These are phyloP conservation scores for Stachybotrys chlorohalonatus DNA, from an alignment of 2,329 filamentous ascomycete genomes.

Conservation along the genomic window DNA sequence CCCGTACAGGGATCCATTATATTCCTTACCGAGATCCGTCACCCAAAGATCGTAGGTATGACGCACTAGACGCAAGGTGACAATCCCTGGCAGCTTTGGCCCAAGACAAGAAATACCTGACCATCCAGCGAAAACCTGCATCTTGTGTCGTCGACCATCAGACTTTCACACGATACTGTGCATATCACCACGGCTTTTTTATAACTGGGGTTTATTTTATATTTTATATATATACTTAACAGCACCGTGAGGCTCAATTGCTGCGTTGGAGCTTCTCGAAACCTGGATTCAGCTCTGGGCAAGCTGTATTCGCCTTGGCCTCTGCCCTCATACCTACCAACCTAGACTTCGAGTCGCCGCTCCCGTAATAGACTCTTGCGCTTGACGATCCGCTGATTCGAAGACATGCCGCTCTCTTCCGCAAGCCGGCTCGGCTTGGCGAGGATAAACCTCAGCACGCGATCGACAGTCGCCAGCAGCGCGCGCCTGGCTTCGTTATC, in stretches of 20 bases:
- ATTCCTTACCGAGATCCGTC: neutral
- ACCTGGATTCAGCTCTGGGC: neutral
- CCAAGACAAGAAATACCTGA: too few relatives aligned
- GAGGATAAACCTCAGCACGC: neutral
- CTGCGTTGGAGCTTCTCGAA: neutral
- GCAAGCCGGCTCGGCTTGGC: neutral
- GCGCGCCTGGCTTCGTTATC: neutral
- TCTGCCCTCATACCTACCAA: neutral
- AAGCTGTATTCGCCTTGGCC: neutral
- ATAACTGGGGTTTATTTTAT: too few relatives aligned
- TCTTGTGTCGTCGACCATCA: too few relatives aligned
- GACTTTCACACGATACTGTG: too few relatives aligned
- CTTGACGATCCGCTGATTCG: neutral
- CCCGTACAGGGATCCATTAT: neutral
- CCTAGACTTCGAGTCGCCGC: neutral
- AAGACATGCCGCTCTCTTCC: neutral
- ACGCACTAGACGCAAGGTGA: neutral
- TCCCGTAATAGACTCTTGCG: too few relatives aligned
- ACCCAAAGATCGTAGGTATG: neutral
- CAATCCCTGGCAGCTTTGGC: neutral
- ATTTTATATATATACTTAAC: too few relatives aligned
- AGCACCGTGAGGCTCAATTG: too few relatives aligned
- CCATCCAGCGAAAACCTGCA: too few relatives aligned
- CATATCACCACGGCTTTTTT: too few relatives aligned
- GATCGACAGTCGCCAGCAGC: neutral